These are phyloP conservation scores for Scedosporium boydii DNA, from an alignment of 2,329 filamentous ascomycete species.

Conservation along the genomic window DNA sequence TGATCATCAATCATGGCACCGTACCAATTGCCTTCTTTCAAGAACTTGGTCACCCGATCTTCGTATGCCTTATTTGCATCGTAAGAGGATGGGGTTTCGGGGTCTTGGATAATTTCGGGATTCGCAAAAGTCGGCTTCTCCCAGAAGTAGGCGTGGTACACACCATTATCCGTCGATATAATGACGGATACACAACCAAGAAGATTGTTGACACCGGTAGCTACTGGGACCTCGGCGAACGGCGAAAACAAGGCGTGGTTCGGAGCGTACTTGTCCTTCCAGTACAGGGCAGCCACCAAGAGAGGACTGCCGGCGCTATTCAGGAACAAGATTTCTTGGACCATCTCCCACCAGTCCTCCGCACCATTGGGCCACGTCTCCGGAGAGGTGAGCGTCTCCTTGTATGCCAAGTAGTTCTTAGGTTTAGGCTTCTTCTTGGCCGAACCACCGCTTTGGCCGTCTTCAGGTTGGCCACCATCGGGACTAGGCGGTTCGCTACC, in stretches of 20 bases:
- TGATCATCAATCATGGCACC: neutral
- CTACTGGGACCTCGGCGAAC: neutral
- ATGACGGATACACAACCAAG: neutral
- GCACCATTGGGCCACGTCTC: neutral
- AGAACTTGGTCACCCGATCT: constrained; percentile 3
- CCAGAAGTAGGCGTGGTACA: constrained; percentile 1
- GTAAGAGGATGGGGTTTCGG: neutral
- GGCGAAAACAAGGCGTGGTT: neutral
- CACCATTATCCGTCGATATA: neutral
- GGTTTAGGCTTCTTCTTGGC: neutral
- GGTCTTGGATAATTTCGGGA: neutral
- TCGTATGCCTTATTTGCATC: neutral
- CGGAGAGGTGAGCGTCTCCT: neutral
- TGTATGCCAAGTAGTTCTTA: neutral
- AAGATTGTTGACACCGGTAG: neutral
- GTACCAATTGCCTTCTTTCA: neutral
- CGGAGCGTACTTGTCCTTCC: neutral
- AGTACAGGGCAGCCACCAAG: neutral
- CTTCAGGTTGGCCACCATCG: neutral
- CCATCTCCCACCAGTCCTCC: neutral
- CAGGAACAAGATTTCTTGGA: neutral
- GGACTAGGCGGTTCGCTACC: neutral
- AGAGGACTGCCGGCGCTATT: neutral
- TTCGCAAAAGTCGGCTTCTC: constrained; percentile 1
- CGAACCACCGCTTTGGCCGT: neutral